Evolutionary conservation across 2,329 filamentous ascomycete genomes (phyloP).

Genomic region (Blastomyces percursus): DNA sequence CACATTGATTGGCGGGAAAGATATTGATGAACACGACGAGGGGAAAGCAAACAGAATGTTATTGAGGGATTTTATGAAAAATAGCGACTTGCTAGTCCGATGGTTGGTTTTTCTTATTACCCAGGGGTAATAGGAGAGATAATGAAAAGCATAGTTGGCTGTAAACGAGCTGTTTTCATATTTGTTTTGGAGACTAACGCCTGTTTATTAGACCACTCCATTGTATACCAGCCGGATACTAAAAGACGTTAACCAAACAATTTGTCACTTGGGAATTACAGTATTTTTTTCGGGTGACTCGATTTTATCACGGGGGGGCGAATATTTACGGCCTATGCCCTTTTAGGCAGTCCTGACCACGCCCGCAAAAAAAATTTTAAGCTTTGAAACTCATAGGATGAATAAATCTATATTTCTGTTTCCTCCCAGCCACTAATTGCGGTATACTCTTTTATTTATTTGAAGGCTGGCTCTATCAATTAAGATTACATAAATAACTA

Average conservation of each 20-base stretch:
- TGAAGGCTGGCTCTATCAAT: neutral
- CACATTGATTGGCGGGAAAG: neutral
- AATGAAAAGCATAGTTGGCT: neutral
- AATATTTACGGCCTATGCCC: neutral
- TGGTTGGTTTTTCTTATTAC: neutral
- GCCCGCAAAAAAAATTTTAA: neutral
- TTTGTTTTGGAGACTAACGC: no score
- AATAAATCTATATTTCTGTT: neutral
- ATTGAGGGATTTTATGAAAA: neutral
- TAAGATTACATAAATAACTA: neutral
- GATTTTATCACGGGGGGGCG: no score
- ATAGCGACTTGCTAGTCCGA: neutral
- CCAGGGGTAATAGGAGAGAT: neutral
- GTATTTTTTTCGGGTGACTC: no score
- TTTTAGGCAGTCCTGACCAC: neutral
- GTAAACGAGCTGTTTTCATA: no score
- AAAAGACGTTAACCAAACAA: neutral
- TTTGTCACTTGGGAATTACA: no score
- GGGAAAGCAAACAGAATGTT: neutral
- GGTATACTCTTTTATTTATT: neutral
- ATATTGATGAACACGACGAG: neutral
- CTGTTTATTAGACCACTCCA: neutral
- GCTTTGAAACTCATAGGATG: neutral
- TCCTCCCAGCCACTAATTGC: neutral
- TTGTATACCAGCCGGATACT: neutral